Evolutionary conservation across 495 filamentous ascomycete genomes (phyloP), one percentile per base, ranked within the genome.

Genomic region (Penicillium turbatum): DNA sequence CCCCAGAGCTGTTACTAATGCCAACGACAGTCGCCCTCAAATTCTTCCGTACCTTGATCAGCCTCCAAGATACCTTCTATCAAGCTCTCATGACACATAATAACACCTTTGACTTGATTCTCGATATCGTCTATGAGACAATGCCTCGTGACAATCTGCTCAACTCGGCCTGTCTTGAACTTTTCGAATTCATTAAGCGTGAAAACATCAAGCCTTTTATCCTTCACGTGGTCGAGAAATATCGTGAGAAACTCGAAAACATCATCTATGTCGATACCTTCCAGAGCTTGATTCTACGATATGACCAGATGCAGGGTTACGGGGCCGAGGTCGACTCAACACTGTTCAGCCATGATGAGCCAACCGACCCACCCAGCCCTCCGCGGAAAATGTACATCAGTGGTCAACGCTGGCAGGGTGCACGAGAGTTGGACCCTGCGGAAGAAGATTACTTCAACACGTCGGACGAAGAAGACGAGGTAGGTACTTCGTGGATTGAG

Each of bases 361-460:
- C 54, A 16, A 5, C 35, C 6, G 82, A 41, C 64, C 80, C 54
- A 37, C 1, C 35, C 6, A 82, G 42, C 64, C 80, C 60, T 53
- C 74, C 64, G 31, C 77, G 61, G 60, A 74, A 83, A 61, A 79
- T 77, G 26, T 80, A 77, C 19, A 63, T 82, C 37, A 88, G 85
- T 50, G 86, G 86, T 21, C 81, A 82, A 29, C 76, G 85, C 53
- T 92, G 89, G 79, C 83, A 83, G 57, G 88, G 85, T 8, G 78
- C 90, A 43, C 86, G 83, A 69, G 93, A 96, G 56, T 80, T 92
- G 74, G 95, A 97, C 65, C 78, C 85, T 17, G 83, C 83, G 2
- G 89, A 97, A 68, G 92, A 97, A 59, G 90, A 90, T 29, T 98
- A 98, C 68, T 97, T 95, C 79, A 92, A 95, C 66, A 86, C 83